These are phyloP conservation scores for Alternaria sp. DNA, from an alignment of 2,329 filamentous ascomycete species.

Conservation along the genomic window DNA sequence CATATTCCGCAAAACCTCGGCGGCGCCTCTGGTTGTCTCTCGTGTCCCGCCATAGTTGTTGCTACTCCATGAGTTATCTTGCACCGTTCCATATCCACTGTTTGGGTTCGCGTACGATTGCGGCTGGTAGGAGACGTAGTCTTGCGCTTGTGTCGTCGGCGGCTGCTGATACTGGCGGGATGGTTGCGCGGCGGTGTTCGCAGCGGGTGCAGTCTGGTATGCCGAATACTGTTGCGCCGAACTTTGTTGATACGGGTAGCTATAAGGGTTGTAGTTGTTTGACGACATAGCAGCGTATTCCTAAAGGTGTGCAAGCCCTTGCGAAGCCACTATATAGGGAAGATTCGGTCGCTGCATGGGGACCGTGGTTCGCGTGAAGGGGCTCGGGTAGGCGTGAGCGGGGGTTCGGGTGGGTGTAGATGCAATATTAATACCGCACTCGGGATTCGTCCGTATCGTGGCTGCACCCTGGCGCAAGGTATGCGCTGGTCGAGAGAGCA, in stretches of 20 bases:
- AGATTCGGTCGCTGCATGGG: slow-evolving; percentile 7
- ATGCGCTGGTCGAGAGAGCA: background rate
- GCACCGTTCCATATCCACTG: slow-evolving; percentile 26
- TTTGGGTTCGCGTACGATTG: slow-evolving; percentile 28
- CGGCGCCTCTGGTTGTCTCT: slow-evolving; percentile 38
- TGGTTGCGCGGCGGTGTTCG: slow-evolving; percentile 30
- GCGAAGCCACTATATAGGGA: slow-evolving; percentile 3
- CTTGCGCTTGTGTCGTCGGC: slow-evolving; percentile 28
- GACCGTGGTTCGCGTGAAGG: slow-evolving; percentile 5
- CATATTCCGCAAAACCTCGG: slow-evolving; percentile 43
- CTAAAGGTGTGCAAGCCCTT: slow-evolving; percentile 7
- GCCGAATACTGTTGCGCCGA: slow-evolving; percentile 36
- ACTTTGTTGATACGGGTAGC: slow-evolving; percentile 36
- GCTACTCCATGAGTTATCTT: slow-evolving; percentile 30
- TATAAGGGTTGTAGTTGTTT: slow-evolving; percentile 36
- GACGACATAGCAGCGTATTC: slow-evolving; percentile 27
- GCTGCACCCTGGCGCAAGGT: background rate
- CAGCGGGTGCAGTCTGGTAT: slow-evolving; percentile 33
- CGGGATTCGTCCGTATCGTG: background rate
- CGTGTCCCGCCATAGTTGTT: slow-evolving; percentile 32
- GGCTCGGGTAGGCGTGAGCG: background rate
- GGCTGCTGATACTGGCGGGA: slow-evolving; percentile 36
- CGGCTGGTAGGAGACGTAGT: slow-evolving; percentile 36
- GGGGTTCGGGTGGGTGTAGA: background rate
- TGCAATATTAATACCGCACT: background rate